Evolutionary conservation across 768 basidiomycete genomes (phyloP).

Genomic region (Amanita muscaria): DNA sequence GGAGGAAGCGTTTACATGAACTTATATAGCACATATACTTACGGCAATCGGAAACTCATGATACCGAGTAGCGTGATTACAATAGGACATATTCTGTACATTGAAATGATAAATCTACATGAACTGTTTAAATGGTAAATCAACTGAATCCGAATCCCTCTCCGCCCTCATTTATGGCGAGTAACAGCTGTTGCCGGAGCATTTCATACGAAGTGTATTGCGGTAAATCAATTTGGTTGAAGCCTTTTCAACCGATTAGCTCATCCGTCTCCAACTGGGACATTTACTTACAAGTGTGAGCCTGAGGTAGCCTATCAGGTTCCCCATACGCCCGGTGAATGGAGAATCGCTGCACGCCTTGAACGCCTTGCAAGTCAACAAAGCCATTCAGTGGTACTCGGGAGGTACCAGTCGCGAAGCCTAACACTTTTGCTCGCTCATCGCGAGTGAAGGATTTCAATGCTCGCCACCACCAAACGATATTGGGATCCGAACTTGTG

Average conservation of each 20-base stretch:
- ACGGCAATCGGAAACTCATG: no score
- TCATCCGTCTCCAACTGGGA: constrained; percentile 9
- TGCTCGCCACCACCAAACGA: constrained; percentile 99
- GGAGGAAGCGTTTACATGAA: no score
- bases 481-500: constrained; percentile 84
- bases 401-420: constrained; percentile 92
- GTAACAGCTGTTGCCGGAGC: constrained; percentile 79
- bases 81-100: not conserved
- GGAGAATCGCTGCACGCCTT: constrained; percentile 91
- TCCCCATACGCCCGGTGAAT: constrained; percentile 92
- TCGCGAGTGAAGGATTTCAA: constrained; percentile 96
- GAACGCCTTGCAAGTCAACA: constrained; percentile 88
- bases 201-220: constrained; percentile 96
- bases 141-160: constrained; percentile 87
- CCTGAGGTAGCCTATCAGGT: constrained; percentile 76
- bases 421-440: constrained; percentile 92
- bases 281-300: constrained; percentile 69
- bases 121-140: constrained; percentile 5
- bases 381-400: constrained; percentile 93
- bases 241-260: constrained; percentile 40
- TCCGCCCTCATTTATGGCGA: constrained; percentile 93
- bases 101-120: constrained; percentile 3
- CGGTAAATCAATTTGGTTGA: constrained; percentile 92
- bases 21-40: no score
- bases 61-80: no score